A percentile compares a stretch with the other conserved stretches of the same genome.
Evolutionary conservation across 305 asterid genomes (phyloP).

Genomic region (Withania somnifera): DNA sequence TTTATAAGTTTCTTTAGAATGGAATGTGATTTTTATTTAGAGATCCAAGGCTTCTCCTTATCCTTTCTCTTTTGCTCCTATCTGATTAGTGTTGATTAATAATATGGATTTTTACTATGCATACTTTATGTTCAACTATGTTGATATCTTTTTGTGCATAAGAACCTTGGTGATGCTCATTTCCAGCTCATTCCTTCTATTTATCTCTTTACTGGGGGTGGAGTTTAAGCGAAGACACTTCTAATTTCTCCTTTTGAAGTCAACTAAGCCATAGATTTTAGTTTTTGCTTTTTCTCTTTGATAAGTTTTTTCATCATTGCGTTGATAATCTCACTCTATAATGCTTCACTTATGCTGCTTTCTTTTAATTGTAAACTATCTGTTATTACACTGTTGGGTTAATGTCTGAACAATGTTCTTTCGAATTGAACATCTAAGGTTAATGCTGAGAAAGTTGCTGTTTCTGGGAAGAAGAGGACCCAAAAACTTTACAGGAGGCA

Average conservation of each 20-base stretch:
- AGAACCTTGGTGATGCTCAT: background rate
- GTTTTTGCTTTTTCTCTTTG: background rate
- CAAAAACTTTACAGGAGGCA: constrained; percentile 87
- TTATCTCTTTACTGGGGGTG: background rate
- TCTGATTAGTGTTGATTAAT: background rate
- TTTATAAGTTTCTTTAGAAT: background rate
- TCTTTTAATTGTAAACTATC: background rate
- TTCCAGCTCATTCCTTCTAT: background rate
- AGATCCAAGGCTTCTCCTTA: background rate
- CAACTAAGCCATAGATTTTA: background rate
- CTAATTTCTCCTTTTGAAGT: background rate
- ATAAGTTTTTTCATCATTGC: background rate
- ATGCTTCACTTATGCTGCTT: background rate
- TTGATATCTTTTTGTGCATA: background rate
- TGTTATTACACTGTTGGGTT: background rate
- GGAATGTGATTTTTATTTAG: background rate
- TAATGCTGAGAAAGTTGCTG: constrained; percentile 88
- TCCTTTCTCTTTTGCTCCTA: background rate
- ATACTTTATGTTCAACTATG: background rate
- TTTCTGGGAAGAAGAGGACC: constrained; percentile 79
- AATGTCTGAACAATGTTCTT: background rate
- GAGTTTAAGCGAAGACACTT: background rate
- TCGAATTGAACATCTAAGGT: constrained; percentile 26
- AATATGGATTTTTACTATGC: background rate
- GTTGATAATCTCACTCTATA: background rate